Evolutionary conservation across 2,329 filamentous ascomycete species (phyloP).

Genomic region (Acephala macrosclerotiorum): DNA sequence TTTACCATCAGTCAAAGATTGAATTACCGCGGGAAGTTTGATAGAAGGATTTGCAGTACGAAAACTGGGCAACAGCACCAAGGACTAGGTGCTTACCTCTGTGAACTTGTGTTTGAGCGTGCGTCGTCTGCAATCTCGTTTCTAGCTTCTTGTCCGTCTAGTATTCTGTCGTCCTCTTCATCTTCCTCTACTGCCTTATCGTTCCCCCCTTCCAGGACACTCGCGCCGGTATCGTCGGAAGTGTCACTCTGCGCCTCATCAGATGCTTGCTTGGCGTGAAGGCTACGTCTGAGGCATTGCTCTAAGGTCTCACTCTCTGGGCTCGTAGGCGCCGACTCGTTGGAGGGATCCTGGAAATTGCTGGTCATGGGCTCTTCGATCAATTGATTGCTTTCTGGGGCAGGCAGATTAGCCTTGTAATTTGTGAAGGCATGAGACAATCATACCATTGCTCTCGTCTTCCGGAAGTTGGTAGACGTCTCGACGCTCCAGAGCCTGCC

Average conservation of each 20-base stretch:
- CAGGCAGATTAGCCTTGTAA: neutral
- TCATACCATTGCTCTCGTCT: neutral
- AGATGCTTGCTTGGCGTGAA: neutral
- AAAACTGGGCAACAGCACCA: no score
- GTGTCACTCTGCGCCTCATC: neutral
- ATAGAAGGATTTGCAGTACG: neutral
- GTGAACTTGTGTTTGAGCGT: neutral
- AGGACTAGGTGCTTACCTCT: neutral
- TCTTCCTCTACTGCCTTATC: neutral
- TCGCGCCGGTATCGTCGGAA: neutral
- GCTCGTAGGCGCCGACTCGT: neutral
- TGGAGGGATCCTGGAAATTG: neutral
- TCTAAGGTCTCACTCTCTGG: neutral
- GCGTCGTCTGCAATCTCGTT: neutral
- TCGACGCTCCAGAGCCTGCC: neutral
- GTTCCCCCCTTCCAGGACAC: neutral
- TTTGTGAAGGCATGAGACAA: no score
- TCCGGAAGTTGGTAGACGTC: conserved; percentile 3
- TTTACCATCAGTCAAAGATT: neutral
- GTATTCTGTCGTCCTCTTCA: neutral
- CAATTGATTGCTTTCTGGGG: neutral
- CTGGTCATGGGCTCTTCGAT: neutral
- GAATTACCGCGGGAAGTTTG: neutral
- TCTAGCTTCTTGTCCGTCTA: neutral
- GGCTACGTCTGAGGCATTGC: neutral